phyloP scores from a whole-genome alignment of 2,329 filamentous ascomycete species.

The Neonectria coccinea region DNA sequence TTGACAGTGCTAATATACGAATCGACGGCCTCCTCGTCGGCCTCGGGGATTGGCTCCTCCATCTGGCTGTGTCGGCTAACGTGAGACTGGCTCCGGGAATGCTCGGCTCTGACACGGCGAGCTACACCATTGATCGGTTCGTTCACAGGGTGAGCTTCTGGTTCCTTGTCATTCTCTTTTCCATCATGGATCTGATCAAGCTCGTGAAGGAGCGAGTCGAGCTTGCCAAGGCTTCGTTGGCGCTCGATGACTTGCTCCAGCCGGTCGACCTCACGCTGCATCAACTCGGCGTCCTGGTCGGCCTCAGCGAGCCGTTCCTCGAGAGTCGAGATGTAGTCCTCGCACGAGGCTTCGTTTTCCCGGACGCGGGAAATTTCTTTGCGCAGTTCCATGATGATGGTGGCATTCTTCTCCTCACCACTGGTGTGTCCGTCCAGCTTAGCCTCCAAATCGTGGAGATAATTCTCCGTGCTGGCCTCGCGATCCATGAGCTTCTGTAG shows the following conservation, averaged over 20 bases:
- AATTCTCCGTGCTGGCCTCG: constrained; percentile 90
- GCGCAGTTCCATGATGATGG: constrained; percentile 85
- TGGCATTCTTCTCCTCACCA: constrained; percentile 91
- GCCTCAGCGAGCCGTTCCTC: constrained; percentile 96
- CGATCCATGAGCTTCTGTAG: constrained; percentile 94
- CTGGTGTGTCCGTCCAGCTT: constrained; percentile 91
- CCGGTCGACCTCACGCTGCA: constrained; percentile 96
- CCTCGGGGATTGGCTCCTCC: constrained; percentile 67
- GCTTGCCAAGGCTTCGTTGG: constrained; percentile 92
- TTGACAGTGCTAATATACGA: constrained; percentile 50
- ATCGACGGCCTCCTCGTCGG: constrained; percentile 54
- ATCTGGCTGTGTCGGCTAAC: constrained; percentile 66
- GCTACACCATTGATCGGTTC: constrained; percentile 55
- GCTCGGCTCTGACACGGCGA: constrained; percentile 60
- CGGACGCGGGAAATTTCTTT: constrained; percentile 90
- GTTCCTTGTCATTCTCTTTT: constrained; percentile 51
- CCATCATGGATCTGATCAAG: constrained; percentile 80
- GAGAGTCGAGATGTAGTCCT: constrained; percentile 97
- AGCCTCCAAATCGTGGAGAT: constrained; percentile 89
- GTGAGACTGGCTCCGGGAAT: constrained; percentile 66
- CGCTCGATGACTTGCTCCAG: constrained; percentile 96
- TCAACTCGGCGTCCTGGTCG: constrained; percentile 94
- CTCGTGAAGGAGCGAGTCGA: constrained; percentile 92
- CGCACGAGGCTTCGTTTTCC: constrained; percentile 89
- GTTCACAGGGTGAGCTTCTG: constrained; percentile 46